Evolutionary conservation across 164 flowering plant genomes (phyloP), one percentile per base, ranked within the genome.

Genomic region (Liriodendron chinense): DNA sequence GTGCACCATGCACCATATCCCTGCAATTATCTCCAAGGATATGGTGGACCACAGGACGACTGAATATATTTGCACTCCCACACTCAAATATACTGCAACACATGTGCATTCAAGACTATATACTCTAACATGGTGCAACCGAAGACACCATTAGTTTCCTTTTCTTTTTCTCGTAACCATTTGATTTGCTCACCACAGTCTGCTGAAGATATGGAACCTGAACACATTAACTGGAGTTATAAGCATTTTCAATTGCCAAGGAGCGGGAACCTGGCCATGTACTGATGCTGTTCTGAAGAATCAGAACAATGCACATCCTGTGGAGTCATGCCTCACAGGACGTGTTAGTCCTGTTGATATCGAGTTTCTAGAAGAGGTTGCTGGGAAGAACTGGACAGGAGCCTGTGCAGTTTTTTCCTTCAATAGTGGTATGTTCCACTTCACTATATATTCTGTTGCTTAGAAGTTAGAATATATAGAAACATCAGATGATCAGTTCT

Each of bases 171-270:
- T 61, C 65, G 13, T 56, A 59, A 21, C 23, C 34, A 65, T 22
- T 59, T 26, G 68, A 25, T 16, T 68, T 47, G 28, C 34, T 10
- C 14, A 21, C 47, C 76, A 72, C 70, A 86, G 92, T 75, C 89
- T 90, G 78, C 79, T 90, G 75, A 89, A 90, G 84, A 84, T 90
- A 49, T 90, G 94, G 94, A 90, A 90, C 77, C 67, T 90, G 83
- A 89, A 91, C 84, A 80, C 84, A 68, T 79, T 75, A 53, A 85
- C 87, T 65, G 92, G 91, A 79, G 88, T 91, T 62, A 34, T 91
- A 13, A 91, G 92, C 47, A 75, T 89, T 57, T 91, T 89, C 81
- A 89, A 91, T 49, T 89, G 92, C 87, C 92, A 89, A 83, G 91
- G 94, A 76, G 87, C 88, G 53, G 94, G 91, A 77, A 82, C 57